Conservation (phyloP, 495 filamentous ascomycete genomes). For the Schizothecium vesticola region DNA sequence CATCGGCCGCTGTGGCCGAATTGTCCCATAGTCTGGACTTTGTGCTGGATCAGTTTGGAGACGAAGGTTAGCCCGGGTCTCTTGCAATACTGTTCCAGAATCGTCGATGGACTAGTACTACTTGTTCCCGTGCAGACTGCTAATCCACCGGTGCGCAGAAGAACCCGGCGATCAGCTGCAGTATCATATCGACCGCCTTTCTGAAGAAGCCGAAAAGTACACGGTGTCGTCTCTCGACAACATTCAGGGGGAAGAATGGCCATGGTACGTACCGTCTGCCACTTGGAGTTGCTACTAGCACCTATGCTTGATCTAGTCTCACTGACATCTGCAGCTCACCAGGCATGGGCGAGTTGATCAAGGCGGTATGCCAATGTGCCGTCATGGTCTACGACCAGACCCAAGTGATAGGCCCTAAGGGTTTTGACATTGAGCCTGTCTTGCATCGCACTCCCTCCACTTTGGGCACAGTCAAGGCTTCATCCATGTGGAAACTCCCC, state of each 20-base stretch:
- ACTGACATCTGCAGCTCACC: conserved; percentile 1
- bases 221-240: not conserved
- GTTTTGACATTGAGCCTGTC: conserved; percentile 3
- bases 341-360: conserved; percentile 5
- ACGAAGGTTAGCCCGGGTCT: not conserved
- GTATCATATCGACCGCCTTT: conserved; percentile 3
- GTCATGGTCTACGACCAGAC: conserved; percentile 8
- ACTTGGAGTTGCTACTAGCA: not conserved
- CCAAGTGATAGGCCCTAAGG: conserved; percentile 1
- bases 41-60: conserved; percentile 7
- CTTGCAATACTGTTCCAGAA: too few relatives aligned
- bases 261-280: not conserved
- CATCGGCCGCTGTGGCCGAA: conserved; percentile 6
- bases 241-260: conserved; percentile 1
- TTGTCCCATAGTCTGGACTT: not conserved
- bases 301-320: not conserved
- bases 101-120: too few relatives aligned
- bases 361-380: conserved; percentile 4
- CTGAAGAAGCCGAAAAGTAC: conserved; percentile 5
- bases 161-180: conserved; percentile 3
- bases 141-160: not conserved
- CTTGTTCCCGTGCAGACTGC: too few relatives aligned
- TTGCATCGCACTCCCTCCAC: conserved; percentile 7
- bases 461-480: conserved; percentile 8
- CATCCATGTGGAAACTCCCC: conserved; percentile 10